Conservation (phyloP, 2,329 filamentous ascomycete species). For the Camptophora hylomeconis region DNA sequence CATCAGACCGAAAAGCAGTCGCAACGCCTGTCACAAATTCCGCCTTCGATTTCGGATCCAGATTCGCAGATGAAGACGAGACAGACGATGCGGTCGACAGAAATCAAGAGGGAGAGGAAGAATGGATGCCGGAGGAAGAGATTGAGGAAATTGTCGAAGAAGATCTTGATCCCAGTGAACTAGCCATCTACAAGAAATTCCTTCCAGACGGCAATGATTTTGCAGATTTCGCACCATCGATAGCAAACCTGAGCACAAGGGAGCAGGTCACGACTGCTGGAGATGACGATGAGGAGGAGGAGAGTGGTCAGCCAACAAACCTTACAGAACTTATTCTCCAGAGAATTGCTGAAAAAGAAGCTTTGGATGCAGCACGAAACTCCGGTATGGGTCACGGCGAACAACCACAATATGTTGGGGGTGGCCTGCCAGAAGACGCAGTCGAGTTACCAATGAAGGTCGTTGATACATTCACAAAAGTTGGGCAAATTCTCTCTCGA, state of each 20-base stretch:
- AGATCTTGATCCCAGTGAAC: conserved; percentile 77
- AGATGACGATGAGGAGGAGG: conserved; percentile 27
- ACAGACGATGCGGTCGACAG: conserved; percentile 31
- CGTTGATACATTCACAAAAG: conserved; percentile 60
- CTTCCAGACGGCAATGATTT: conserved; percentile 51
- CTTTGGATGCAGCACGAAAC: conserved; percentile 32
- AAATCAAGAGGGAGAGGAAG: conserved; percentile 66
- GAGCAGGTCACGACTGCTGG: conserved; percentile 17
- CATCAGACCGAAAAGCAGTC: conserved; percentile 31
- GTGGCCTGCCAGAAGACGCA: conserved; percentile 59
- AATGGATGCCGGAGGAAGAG: conserved; percentile 47
- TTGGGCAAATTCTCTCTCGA: conserved; percentile 75
- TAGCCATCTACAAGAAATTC: conserved; percentile 85
- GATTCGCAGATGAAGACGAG: conserved; percentile 47
- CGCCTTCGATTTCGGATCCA: conserved; percentile 68
- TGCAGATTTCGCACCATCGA: conserved; percentile 13
- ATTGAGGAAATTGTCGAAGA: conserved; percentile 41
- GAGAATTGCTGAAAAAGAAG: conserved; percentile 87
- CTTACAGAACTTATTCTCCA: conserved; percentile 85
- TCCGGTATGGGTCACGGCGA: conserved; percentile 14
- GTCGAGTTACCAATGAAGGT: conserved; percentile 83
- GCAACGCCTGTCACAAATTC: conserved; percentile 35
- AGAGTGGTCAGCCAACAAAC: conserved; percentile 51
- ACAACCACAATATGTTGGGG: conserved; percentile 32
- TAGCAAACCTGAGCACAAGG: conserved; percentile 22